Percentiles rank a stretch among this genome's conserved stretches.
These are phyloP conservation scores for Ceratocystis huliohia DNA, from an alignment of 2,329 filamentous ascomycete genomes.

Conservation along the genomic window DNA sequence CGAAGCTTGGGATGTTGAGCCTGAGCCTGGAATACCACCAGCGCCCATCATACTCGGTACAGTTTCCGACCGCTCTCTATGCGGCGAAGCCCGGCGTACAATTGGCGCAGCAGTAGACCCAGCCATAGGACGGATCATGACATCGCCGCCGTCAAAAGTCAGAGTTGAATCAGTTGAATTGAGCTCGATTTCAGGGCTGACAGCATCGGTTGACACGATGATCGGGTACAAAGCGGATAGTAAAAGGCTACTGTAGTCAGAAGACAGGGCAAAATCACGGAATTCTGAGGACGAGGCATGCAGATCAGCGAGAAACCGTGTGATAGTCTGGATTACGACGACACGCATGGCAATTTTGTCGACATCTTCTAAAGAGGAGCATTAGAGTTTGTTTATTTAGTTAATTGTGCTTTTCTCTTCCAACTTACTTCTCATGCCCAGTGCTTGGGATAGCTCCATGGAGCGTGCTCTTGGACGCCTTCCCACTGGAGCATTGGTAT, in stretches of 20 bases:
- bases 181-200: conserved; percentile 76
- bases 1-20: conserved; percentile 3
- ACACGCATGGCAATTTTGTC: conserved; percentile 34
- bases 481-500: conserved; percentile 14
- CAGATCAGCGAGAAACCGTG: conserved; percentile 66
- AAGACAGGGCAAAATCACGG: conserved; percentile 66
- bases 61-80: conserved; percentile 46
- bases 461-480: conserved; percentile 42
- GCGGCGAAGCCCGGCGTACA: conserved; percentile 37
- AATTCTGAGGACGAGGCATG: conserved; percentile 67
- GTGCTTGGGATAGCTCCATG: conserved; percentile 52
- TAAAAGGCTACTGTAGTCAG: conserved; percentile 69
- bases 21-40: not conserved
- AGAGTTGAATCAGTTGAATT: conserved; percentile 67
- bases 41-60: conserved; percentile 26
- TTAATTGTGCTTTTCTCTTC: not conserved
- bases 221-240: conserved; percentile 74
- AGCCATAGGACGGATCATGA: conserved; percentile 63
- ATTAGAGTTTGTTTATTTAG: conserved; percentile 20
- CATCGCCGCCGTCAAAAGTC: conserved; percentile 74
- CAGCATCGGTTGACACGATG: conserved; percentile 71
- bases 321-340: conserved; percentile 58
- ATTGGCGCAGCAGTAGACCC: conserved; percentile 53
- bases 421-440: conserved; percentile 42
- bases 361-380: conserved; percentile 14